A percentile compares a stretch with the other conserved stretches of the same genome.
Conservation (phyloP, 2,329 filamentous ascomycete genomes). For the Fusarium redolens region DNA sequence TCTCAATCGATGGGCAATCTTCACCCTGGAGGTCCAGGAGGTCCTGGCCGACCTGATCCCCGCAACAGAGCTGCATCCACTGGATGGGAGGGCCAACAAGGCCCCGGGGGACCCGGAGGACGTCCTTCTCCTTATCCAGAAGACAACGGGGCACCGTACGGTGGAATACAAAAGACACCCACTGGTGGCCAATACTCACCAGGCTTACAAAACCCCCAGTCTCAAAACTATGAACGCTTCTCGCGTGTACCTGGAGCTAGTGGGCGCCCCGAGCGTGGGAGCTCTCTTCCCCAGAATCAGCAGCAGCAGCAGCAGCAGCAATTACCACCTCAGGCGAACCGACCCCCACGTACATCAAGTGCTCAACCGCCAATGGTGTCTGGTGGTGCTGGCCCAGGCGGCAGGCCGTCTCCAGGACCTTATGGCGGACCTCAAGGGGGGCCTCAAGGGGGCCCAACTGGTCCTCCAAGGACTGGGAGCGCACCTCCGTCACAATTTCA, state of each 20-base stretch:
- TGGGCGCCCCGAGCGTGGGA: conserved; percentile 49
- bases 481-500: conserved; percentile 51
- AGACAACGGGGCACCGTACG: conserved; percentile 43
- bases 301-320: conserved; percentile 30
- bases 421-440: conserved; percentile 32
- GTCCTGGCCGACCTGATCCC: conserved; percentile 51
- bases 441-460: conserved; percentile 26
- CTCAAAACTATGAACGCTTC: conserved; percentile 47
- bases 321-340: conserved; percentile 15
- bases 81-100: conserved; percentile 55
- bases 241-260: conserved; percentile 48
- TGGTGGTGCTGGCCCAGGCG: conserved; percentile 34
- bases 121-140: conserved; percentile 43
- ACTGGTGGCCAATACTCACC: conserved; percentile 40
- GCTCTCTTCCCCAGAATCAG: conserved; percentile 46
- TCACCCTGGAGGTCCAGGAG: conserved; percentile 52
- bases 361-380: conserved; percentile 36
- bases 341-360: conserved; percentile 41
- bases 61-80: conserved; percentile 57
- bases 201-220: conserved; percentile 31
- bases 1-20: conserved; percentile 61
- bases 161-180: conserved; percentile 46
- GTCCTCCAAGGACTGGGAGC: conserved; percentile 50
- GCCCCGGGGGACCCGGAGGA: conserved; percentile 33
- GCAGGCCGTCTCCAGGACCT: conserved; percentile 41